Conservation (phyloP, 768 basidiomycete genomes). For the Flagelloscypha sp. region DNA sequence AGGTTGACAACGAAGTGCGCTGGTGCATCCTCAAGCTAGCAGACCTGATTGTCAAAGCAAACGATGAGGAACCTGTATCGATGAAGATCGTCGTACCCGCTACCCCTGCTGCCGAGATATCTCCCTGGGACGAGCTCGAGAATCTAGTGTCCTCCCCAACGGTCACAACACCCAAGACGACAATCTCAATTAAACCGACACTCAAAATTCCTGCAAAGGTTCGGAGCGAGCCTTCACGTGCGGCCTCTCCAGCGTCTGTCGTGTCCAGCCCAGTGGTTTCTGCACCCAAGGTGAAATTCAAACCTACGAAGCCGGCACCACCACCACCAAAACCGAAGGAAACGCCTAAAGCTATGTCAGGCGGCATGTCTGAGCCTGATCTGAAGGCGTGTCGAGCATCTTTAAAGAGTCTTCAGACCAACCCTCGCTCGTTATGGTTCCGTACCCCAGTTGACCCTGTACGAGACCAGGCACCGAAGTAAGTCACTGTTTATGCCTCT, state of each 20-base stretch:
- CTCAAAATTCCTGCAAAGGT: constrained; percentile 26
- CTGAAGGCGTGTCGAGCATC: constrained; percentile 66
- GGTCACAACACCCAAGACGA: constrained; percentile 30
- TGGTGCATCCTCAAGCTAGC: constrained; percentile 89
- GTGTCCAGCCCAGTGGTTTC: too few species aligned
- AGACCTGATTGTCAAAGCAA: constrained; percentile 76
- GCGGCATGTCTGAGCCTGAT: constrained; percentile 73
- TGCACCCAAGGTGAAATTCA: constrained; percentile 17
- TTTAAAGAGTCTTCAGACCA: constrained; percentile 67
- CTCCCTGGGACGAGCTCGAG: constrained; percentile 26
- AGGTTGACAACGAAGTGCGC: constrained; percentile 81
- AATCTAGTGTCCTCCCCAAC: constrained; percentile 29
- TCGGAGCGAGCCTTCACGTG: constrained; percentile 23
- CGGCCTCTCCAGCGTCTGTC: too few species aligned
- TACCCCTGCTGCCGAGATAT: too few species aligned
- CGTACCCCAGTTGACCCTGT: constrained; percentile 93
- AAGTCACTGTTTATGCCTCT: constrained; percentile 18
- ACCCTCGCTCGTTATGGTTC: constrained; percentile 72
- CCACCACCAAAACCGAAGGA: constrained; percentile 33
- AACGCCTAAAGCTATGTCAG: constrained; percentile 61
- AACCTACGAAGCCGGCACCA: constrained; percentile 15
- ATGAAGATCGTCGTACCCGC: constrained; percentile 38
- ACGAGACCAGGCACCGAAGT: constrained; percentile 85
- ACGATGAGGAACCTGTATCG: constrained; percentile 68
- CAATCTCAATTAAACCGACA: too few species aligned